Percentiles rank a stretch among this genome's conserved stretches.
phyloP scores from a whole-genome alignment of 2,329 filamentous ascomycete species.

The Pseudogymnoascus sp. region DNA sequence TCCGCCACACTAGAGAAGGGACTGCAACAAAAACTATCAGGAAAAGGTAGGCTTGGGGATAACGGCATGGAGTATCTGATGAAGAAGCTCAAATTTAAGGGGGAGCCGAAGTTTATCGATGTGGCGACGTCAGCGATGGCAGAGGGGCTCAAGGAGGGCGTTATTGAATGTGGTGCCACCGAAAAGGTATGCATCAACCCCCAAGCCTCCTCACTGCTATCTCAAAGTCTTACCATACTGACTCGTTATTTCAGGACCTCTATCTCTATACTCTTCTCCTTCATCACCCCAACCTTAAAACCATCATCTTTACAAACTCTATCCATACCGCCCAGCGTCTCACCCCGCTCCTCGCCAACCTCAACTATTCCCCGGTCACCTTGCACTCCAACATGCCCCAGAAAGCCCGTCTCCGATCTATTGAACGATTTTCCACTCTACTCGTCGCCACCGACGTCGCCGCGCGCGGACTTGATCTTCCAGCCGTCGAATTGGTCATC shows the following conservation, averaged over 20 bases:
- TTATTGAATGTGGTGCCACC: conserved; percentile 85
- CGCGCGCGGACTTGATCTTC: conserved; percentile 87
- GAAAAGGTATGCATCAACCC: conserved; percentile 60
- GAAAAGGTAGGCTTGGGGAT: conserved; percentile 55
- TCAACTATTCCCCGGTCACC: conserved; percentile 66
- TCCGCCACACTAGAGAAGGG: conserved; percentile 92
- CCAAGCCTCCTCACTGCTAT: neutral
- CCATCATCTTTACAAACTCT: conserved; percentile 90
- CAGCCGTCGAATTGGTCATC: conserved; percentile 77
- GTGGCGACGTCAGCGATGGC: conserved; percentile 91
- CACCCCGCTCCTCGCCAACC: conserved; percentile 72
- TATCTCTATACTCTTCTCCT: conserved; percentile 85
- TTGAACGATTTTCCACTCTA: conserved; percentile 75
- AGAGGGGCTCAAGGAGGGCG: conserved; percentile 71
- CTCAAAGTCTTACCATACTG: conserved; percentile 15
- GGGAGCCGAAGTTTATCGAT: conserved; percentile 84
- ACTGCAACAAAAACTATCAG: conserved; percentile 81
- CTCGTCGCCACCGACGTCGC: conserved; percentile 91
- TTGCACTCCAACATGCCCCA: conserved; percentile 94
- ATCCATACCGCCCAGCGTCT: conserved; percentile 86
- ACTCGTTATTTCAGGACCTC: conserved; percentile 53
- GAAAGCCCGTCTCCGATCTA: conserved; percentile 84
- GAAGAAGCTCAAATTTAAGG: conserved; percentile 78
- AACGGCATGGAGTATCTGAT: conserved; percentile 90
- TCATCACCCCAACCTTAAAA: conserved; percentile 70